Evolutionary conservation across 768 basidiomycete genomes (phyloP).

Genomic region (Paxillus ammoniavirescens): DNA sequence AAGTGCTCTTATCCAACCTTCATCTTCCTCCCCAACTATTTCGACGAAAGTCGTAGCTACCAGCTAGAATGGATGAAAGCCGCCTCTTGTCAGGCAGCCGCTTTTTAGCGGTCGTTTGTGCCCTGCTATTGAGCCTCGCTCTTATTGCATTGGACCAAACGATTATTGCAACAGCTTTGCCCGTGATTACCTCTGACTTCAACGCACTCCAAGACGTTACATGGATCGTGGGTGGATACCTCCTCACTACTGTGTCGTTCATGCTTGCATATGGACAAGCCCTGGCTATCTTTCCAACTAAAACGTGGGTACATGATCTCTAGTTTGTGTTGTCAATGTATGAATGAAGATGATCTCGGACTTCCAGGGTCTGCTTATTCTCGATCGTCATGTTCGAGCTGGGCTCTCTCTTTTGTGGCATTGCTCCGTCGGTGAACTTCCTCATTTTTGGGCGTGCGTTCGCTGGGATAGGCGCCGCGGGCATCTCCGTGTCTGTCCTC

Average conservation of each 20-base stretch:
- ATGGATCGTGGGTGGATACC: slow-evolving; percentile 71
- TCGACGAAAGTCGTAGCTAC: neutral
- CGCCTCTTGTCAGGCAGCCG: slow-evolving; percentile 6
- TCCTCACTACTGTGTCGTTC: slow-evolving; percentile 45
- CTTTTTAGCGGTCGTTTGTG: slow-evolving; percentile 1
- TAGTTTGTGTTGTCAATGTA: slow-evolving; percentile 53
- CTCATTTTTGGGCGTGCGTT: slow-evolving; percentile 66
- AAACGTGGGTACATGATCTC: slow-evolving; percentile 39
- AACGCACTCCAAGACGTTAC: slow-evolving; percentile 13
- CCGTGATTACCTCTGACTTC: slow-evolving; percentile 23
- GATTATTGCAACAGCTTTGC: slow-evolving; percentile 61
- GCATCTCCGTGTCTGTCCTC: slow-evolving; percentile 37
- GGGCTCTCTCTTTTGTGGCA: slow-evolving; percentile 61
- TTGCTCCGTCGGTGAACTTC: slow-evolving; percentile 57
- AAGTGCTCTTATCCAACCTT: neutral
- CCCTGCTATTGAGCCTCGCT: slow-evolving; percentile 7
- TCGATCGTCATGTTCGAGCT: slow-evolving; percentile 23
- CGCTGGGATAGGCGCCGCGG: slow-evolving; percentile 67
- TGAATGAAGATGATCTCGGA: slow-evolving; percentile 44
- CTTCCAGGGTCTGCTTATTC: slow-evolving; percentile 36
- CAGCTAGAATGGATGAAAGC: slow-evolving; percentile 1
- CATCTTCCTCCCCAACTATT: neutral
- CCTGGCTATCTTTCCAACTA: slow-evolving; percentile 8
- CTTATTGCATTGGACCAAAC: slow-evolving; percentile 31
- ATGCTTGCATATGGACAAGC: slow-evolving; percentile 10